phyloP scores from a whole-genome alignment of 2,329 filamentous ascomycete genomes.

The Beauveria sp. region DNA sequence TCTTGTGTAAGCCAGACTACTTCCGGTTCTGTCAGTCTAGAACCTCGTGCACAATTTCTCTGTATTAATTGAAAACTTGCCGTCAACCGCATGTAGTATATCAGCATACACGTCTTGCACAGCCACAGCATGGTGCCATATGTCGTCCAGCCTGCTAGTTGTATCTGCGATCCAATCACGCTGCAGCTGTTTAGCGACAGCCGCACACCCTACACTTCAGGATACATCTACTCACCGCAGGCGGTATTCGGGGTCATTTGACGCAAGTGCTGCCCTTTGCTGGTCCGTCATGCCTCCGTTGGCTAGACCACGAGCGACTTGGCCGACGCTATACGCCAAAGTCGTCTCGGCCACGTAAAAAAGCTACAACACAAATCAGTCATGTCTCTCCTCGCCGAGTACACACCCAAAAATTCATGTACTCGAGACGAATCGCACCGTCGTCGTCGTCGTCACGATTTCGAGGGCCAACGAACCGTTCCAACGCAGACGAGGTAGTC shows the following conservation, averaged over 20 bases:
- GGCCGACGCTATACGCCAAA: slow-evolving; percentile 30
- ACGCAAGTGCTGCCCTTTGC: slow-evolving; percentile 32
- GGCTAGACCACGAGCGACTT: slow-evolving; percentile 32
- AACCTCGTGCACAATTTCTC: background rate
- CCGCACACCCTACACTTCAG: background rate
- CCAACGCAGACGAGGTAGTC: slow-evolving; percentile 10
- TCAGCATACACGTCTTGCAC: slow-evolving; percentile 43
- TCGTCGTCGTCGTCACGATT: too few relatives aligned
- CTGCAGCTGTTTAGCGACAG: slow-evolving; percentile 19
- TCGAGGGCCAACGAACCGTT: background rate
- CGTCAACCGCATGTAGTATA: slow-evolving; percentile 45
- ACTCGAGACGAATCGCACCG: too few relatives aligned
- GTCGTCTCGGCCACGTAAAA: slow-evolving; percentile 21
- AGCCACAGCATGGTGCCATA: slow-evolving; percentile 44
- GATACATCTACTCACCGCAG: slow-evolving; percentile 15
- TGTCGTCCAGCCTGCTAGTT: slow-evolving; percentile 43
- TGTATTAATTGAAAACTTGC: slow-evolving; percentile 17
- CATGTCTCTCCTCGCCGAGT: background rate
- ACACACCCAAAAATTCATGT: too few relatives aligned
- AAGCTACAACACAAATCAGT: background rate
- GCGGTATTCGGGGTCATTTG: slow-evolving; percentile 32
- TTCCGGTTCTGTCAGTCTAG: slow-evolving; percentile 17
- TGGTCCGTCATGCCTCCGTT: slow-evolving; percentile 44
- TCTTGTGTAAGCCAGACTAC: slow-evolving; percentile 20
- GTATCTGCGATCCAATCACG: slow-evolving; percentile 44